Evolutionary conservation across 164 flowering plant species (phyloP).

Genomic region (Sextonia rubra): DNA sequence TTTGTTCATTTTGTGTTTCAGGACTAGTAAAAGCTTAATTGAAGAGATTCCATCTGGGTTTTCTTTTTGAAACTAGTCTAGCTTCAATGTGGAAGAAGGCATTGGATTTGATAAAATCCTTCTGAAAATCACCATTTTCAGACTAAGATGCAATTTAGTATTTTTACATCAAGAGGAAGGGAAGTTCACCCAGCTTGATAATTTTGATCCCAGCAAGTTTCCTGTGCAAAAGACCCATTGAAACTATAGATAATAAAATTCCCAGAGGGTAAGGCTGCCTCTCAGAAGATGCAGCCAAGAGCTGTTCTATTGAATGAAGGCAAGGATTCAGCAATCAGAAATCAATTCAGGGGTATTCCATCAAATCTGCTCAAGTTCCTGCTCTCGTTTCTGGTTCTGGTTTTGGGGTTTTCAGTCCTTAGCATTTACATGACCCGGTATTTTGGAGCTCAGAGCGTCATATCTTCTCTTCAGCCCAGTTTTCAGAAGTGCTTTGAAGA

Average conservation of each 20-base stretch:
- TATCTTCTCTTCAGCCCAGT: conserved; percentile 16
- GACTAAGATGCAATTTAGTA: conserved; percentile 6
- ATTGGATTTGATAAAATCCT: neutral
- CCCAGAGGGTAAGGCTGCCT: conserved; percentile 12
- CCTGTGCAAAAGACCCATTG: neutral
- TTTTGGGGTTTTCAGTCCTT: conserved; percentile 49
- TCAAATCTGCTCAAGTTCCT: conserved; percentile 38
- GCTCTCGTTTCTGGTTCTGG: conserved; percentile 41
- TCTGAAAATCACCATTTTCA: neutral
- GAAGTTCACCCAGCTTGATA: neutral
- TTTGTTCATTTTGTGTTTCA: neutral
- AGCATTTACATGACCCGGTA: conserved; percentile 40
- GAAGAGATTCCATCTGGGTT: neutral
- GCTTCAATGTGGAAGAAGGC: neutral
- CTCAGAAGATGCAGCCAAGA: conserved; percentile 28
- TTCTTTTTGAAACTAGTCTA: neutral
- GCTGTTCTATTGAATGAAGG: conserved; percentile 40
- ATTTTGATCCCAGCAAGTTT: neutral
- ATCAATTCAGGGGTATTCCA: conserved; percentile 42
- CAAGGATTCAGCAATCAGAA: conserved; percentile 29
- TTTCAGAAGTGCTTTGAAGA: conserved; percentile 42
- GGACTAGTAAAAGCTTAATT: neutral
- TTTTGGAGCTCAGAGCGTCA: conserved; percentile 30
- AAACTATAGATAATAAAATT: neutral
- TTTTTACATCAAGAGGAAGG: neutral